A percentile compares a stretch with the other conserved stretches of the same genome.
Conservation (phyloP, 2,329 filamentous ascomycete species). For the Fusarium sp. region DNA sequence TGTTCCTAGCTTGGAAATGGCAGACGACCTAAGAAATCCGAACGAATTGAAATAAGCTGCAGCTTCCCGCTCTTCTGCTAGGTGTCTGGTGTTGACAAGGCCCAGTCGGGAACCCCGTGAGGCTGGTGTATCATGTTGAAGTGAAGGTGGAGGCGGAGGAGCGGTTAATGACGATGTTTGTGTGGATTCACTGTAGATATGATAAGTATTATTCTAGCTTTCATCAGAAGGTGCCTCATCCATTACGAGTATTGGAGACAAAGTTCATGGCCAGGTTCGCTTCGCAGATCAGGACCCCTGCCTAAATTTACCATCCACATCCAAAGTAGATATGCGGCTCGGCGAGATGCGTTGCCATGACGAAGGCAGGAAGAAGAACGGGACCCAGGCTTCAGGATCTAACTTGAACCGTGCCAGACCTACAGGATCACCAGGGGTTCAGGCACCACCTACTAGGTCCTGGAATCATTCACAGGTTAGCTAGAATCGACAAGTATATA, state of each 20-base stretch:
- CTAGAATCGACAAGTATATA: conserved; percentile 20
- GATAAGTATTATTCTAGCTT: conserved; percentile 12
- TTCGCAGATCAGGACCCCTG: conserved; percentile 15
- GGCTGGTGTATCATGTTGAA: conserved; percentile 39
- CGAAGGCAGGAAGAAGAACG: conserved; percentile 25
- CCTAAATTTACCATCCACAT: not conserved
- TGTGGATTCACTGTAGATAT: conserved; percentile 18
- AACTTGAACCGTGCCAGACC: conserved; percentile 28
- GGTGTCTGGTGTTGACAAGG: conserved; percentile 23
- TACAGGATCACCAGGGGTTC: conserved; percentile 13
- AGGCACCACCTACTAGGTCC: conserved; percentile 16
- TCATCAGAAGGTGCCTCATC: not conserved
- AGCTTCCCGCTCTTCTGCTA: conserved; percentile 21
- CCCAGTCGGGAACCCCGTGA: conserved; percentile 41
- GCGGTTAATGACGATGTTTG: conserved; percentile 32
- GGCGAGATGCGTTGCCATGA: conserved; percentile 45
- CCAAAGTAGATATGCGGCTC: conserved; percentile 25
- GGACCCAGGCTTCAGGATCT: conserved; percentile 21
- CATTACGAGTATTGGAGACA: not conserved
- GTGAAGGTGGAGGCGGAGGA: conserved; percentile 19
- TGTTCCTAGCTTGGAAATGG: conserved; percentile 10
- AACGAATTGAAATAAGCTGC: conserved; percentile 22
- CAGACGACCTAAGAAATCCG: not conserved
- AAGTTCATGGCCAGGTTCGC: conserved; percentile 3
- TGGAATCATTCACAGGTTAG: conserved; percentile 16